Conservation (phyloP, 2,329 filamentous ascomycete species). For the Sarocladium kiliense region DNA sequence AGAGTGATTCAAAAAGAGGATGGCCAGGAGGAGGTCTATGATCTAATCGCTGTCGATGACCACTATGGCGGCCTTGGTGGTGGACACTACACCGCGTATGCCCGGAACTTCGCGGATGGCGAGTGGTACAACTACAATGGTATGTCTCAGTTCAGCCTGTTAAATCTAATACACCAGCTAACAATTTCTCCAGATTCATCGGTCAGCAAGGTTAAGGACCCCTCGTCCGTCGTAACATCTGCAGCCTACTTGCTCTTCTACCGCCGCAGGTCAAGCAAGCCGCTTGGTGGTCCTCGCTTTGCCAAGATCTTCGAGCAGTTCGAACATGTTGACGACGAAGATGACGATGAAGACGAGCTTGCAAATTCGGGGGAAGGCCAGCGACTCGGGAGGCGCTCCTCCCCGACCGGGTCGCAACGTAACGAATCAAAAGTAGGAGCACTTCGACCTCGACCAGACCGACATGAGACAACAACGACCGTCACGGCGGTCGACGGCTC, state of each 20-base stretch:
- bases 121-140: constrained; percentile 98
- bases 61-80: constrained; percentile 91
- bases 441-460: not conserved
- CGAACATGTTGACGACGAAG: constrained; percentile 43
- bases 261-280: constrained; percentile 69
- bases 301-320: constrained; percentile 64
- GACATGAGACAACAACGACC: constrained; percentile 40
- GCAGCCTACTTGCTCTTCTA: constrained; percentile 95
- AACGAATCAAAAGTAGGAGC: constrained; percentile 3
- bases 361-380: constrained; percentile 68
- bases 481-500: constrained; percentile 20
- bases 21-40: constrained; percentile 80
- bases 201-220: constrained; percentile 57
- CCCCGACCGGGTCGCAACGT: constrained; percentile 6
- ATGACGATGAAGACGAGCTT: constrained; percentile 40
- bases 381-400: constrained; percentile 80
- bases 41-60: constrained; percentile 92
- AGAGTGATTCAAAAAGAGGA: constrained; percentile 76
- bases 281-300: constrained; percentile 75
- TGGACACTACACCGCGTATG: constrained; percentile 93
- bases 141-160: constrained; percentile 36
- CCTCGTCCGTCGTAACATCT: constrained; percentile 60
- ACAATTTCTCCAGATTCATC: constrained; percentile 60
- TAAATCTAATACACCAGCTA: constrained; percentile 25
- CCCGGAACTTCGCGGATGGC: constrained; percentile 83